These are phyloP conservation scores for Ophiostoma triangulosporum DNA, from an alignment of 2,329 filamentous ascomycete genomes.

Conservation along the genomic window DNA sequence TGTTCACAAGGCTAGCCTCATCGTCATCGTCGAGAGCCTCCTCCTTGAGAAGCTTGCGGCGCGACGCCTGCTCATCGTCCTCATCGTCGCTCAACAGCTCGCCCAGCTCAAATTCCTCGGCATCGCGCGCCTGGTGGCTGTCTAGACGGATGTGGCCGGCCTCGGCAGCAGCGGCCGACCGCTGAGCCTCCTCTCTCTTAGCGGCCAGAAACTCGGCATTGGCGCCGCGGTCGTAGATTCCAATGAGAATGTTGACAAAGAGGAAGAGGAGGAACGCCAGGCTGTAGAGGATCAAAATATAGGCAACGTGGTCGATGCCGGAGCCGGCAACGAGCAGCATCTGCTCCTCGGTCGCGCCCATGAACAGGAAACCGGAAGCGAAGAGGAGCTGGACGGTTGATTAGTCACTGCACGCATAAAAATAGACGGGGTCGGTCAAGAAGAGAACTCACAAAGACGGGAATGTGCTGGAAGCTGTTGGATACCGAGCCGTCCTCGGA, in stretches of 20 bases:
- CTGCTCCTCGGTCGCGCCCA: constrained; percentile 95
- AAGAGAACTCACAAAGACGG: constrained; percentile 24
- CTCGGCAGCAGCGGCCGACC: neutral
- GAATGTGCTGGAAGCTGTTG: constrained; percentile 46
- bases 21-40: constrained; percentile 19
- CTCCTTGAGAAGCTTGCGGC: constrained; percentile 15
- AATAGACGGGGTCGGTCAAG: neutral
- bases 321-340: constrained; percentile 65
- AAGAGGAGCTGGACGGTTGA: constrained; percentile 50
- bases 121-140: constrained; percentile 54
- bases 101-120: constrained; percentile 86
- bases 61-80: constrained; percentile 44
- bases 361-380: constrained; percentile 89
- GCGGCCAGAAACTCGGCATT: constrained; percentile 20
- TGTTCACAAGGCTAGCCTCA: constrained; percentile 3
- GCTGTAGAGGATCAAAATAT: constrained; percentile 83
- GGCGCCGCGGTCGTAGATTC: constrained; percentile 59
- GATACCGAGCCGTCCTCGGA: constrained; percentile 54
- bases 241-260: constrained; percentile 74
- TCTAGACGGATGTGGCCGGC: constrained; percentile 17
- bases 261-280: constrained; percentile 84
- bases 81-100: constrained; percentile 80
- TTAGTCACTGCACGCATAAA: constrained; percentile 28
- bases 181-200: constrained; percentile 7
- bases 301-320: constrained; percentile 76